Base-by-base conservation (phyloP, 176 grass and related monocot genomes). In the Aegilops tauschii region DNA sequence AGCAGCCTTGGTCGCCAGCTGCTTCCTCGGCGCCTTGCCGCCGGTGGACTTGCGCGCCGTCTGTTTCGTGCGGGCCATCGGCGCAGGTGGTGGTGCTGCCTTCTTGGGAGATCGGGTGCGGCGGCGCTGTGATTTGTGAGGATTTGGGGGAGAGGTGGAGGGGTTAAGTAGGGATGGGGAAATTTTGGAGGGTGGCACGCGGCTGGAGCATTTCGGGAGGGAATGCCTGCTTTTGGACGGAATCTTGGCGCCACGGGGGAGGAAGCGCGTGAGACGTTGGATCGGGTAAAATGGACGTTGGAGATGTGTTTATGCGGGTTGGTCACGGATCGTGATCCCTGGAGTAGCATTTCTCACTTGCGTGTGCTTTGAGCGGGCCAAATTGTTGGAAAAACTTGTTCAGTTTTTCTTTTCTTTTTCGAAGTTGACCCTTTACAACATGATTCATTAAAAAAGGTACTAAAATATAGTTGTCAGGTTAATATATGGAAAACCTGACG, bases 61-160 rank as follows among this genome's bases (percentile, higher is more conserved):
- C 70, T 94, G 89, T 87, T 94, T 94, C 42, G 89, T 94, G 76
- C 89, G 90, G 14, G 92, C 92, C 92, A 94, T 23, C 68, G 4
- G 68, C 4, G 68, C 35, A 10, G 68, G 18, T 1, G 23, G 67
- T 8, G 31, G 16, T 10, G n/a, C n/a, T 63, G 61, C 1, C 9
- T 9, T 12, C 2, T 34, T 69, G 32, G 32, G 32, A 69, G 34
- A 71, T 71, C 18, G 35, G 35, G 34, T 59, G 34, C 68, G 68
- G 68, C 34, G 68, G 68, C 61, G 20, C 7, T 20, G 61, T 23
- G 61, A 25, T 8, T 25, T 37, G 56, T 58, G 80, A 20, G 5
- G 64, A 54, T 16, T 14, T 4, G 27, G 29, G 35, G 68, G 4
- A 2, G 23, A 3, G 1, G 18, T 20, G 59, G 27, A 18, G 7